Evolutionary conservation across 768 basidiomycete species (phyloP).

Genomic region (Suillus sp.): DNA sequence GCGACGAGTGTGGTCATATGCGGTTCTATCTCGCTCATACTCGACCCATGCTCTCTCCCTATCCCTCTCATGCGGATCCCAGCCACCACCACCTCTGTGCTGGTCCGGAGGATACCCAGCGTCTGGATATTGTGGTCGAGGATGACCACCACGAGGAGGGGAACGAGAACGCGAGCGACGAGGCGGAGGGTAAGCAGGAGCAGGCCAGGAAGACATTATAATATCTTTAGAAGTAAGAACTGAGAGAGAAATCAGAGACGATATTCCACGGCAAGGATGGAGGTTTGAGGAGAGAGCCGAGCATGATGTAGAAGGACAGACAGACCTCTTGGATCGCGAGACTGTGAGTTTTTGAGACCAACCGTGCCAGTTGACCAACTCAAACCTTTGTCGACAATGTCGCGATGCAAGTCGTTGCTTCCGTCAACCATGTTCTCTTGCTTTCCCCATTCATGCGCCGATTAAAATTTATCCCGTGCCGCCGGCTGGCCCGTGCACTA

Average conservation of each 20-base stretch:
- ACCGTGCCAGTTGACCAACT: slow-evolving; percentile 33
- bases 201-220: slow-evolving; percentile 80
- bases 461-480: slow-evolving; percentile 22
- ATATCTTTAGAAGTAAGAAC: slow-evolving; percentile 34
- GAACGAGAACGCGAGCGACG: slow-evolving; percentile 86
- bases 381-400: slow-evolving; percentile 45
- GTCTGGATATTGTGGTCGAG: slow-evolving; percentile 60
- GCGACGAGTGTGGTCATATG: slow-evolving; percentile 69
- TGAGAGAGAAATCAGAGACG: slow-evolving; percentile 53
- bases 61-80: slow-evolving; percentile 64
- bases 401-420: slow-evolving; percentile 54
- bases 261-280: slow-evolving; percentile 52
- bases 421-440: slow-evolving; percentile 21
- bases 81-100: slow-evolving; percentile 62
- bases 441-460: slow-evolving; percentile 23
- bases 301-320: slow-evolving; percentile 88
- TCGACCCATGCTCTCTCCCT: slow-evolving; percentile 65
- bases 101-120: slow-evolving; percentile 55
- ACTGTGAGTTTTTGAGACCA: slow-evolving; percentile 40
- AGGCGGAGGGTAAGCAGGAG: slow-evolving; percentile 65
- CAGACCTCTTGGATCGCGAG: slow-evolving; percentile 82
- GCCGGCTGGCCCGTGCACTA: slow-evolving; percentile 18
- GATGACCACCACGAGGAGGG: slow-evolving; percentile 54
- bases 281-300: slow-evolving; percentile 68
- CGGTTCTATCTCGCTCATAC: slow-evolving; percentile 69